phyloP scores from a whole-genome alignment of 108 stramenopile species.

The Pseudonitzschia delicatissima region DNA sequence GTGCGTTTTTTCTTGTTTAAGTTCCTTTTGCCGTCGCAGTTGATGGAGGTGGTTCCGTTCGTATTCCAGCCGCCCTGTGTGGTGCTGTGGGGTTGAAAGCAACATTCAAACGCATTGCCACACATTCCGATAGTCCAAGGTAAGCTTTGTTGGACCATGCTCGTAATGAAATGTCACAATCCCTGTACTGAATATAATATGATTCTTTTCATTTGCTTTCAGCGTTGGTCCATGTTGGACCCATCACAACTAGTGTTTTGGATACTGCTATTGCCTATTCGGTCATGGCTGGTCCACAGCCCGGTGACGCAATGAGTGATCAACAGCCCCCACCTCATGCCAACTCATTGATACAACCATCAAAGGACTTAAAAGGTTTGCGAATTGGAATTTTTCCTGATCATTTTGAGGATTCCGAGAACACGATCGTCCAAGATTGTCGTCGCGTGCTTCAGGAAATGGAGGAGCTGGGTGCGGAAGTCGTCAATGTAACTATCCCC shows the following conservation, averaged over 20 bases:
- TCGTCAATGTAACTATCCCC: conserved; percentile 51
- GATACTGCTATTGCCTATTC: background rate
- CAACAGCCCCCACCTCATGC: background rate
- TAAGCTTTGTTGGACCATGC: too few species aligned
- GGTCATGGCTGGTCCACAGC: background rate
- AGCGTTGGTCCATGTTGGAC: too few species aligned
- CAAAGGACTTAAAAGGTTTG: conserved; percentile 16
- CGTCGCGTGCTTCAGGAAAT: conserved; percentile 18
- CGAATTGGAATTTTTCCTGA: conserved; percentile 39
- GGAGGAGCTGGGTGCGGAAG: conserved; percentile 32
- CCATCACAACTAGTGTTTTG: background rate
- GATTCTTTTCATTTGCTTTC: too few species aligned
- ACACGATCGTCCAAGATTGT: conserved; percentile 13
- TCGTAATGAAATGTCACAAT: too few species aligned
- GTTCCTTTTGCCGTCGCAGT: conserved; percentile 54
- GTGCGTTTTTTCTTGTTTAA: too few species aligned
- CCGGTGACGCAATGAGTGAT: background rate
- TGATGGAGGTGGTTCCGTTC: conserved; percentile 72
- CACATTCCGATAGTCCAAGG: background rate
- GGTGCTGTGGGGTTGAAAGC: conserved; percentile 47
- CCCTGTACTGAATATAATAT: too few species aligned
- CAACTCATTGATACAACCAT: background rate
- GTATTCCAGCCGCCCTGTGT: conserved; percentile 56
- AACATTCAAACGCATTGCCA: background rate
- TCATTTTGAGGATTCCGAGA: conserved; percentile 35